These are phyloP conservation scores for Scheffersomyces ergatensis DNA, from an alignment of 805 yeast genomes.

Conservation along the genomic window DNA sequence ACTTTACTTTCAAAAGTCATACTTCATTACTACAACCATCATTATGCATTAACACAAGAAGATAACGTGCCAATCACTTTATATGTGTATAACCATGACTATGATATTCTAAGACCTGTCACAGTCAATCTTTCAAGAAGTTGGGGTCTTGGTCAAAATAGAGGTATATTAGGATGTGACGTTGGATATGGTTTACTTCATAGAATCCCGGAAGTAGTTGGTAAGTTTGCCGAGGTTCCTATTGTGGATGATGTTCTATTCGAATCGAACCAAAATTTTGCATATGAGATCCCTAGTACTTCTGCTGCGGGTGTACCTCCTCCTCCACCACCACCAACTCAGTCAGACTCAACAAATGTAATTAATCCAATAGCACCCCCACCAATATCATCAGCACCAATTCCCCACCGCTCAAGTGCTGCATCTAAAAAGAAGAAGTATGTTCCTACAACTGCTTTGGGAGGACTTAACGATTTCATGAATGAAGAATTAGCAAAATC, in stretches of 20 bases:
- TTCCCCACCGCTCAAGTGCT: constrained; percentile 18
- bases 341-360: constrained; percentile 3
- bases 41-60: constrained; percentile 25
- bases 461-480: constrained; percentile 37
- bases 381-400: constrained; percentile 7
- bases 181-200: constrained; percentile 92
- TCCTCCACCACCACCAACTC: constrained; percentile 8
- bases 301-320: neutral
- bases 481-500: constrained; percentile 43
- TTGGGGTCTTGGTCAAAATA: constrained; percentile 66
- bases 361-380: constrained; percentile 11
- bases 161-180: constrained; percentile 86
- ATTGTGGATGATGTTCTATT: constrained; percentile 32
- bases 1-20: constrained; percentile 68
- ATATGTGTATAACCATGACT: constrained; percentile 82
- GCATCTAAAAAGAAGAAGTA: constrained; percentile 27
- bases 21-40: constrained; percentile 52
- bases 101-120: constrained; percentile 82
- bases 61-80: constrained; percentile 39
- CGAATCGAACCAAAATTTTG: constrained; percentile 20
- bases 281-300: constrained; percentile 13
- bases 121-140: constrained; percentile 60
- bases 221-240: constrained; percentile 42
- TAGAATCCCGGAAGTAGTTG: constrained; percentile 69
- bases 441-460: constrained; percentile 16